Evolutionary conservation across 2,329 filamentous ascomycete species (phyloP).

Genomic region (Penicillium sp.): DNA sequence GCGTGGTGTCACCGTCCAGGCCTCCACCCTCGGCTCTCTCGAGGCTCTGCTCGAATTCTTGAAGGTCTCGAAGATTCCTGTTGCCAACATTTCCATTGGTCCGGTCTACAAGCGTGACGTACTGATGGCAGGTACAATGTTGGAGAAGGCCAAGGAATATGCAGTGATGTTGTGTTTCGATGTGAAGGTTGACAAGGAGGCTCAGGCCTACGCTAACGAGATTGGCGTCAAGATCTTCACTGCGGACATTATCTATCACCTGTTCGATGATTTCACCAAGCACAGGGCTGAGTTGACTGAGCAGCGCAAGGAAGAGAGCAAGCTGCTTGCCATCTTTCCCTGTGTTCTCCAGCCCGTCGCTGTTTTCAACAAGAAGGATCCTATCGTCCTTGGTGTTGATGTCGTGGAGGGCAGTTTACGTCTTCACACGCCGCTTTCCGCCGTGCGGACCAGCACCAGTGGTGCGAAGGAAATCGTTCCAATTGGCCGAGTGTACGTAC

Average conservation of each 20-base stretch:
- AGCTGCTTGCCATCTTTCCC: slow-evolving; percentile 93
- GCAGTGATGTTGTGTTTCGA: slow-evolving; percentile 99
- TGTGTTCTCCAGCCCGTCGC: slow-evolving; percentile 84
- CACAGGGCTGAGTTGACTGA: slow-evolving; percentile 84
- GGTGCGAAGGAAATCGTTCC: slow-evolving; percentile 76
- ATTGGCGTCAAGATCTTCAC: slow-evolving; percentile 97
- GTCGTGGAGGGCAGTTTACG: slow-evolving; percentile 83
- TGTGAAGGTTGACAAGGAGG: slow-evolving; percentile 98
- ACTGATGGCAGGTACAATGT: slow-evolving; percentile 87
- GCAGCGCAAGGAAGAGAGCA: slow-evolving; percentile 93
- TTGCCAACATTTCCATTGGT: slow-evolving; percentile 93
- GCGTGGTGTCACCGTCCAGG: slow-evolving; percentile 92
- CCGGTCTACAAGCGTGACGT: slow-evolving; percentile 98
- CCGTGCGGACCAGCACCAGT: slow-evolving; percentile 72
- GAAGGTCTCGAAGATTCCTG: slow-evolving; percentile 91
- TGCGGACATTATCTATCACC: slow-evolving; percentile 97
- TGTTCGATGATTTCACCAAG: slow-evolving; percentile 93
- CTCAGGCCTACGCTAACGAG: slow-evolving; percentile 81
- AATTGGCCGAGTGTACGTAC: slow-evolving; percentile 84
- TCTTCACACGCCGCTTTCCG: slow-evolving; percentile 83
- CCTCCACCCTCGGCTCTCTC: slow-evolving; percentile 91
- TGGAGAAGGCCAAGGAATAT: slow-evolving; percentile 89
- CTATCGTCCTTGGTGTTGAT: slow-evolving; percentile 92
- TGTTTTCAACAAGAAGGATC: slow-evolving; percentile 96
- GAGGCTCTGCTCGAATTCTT: slow-evolving; percentile 96